Percentiles rank a stretch among this genome's conserved stretches.
These are phyloP conservation scores for Aspergillus costaricaensis DNA, from an alignment of 2,329 filamentous ascomycete genomes.

Conservation along the genomic window DNA sequence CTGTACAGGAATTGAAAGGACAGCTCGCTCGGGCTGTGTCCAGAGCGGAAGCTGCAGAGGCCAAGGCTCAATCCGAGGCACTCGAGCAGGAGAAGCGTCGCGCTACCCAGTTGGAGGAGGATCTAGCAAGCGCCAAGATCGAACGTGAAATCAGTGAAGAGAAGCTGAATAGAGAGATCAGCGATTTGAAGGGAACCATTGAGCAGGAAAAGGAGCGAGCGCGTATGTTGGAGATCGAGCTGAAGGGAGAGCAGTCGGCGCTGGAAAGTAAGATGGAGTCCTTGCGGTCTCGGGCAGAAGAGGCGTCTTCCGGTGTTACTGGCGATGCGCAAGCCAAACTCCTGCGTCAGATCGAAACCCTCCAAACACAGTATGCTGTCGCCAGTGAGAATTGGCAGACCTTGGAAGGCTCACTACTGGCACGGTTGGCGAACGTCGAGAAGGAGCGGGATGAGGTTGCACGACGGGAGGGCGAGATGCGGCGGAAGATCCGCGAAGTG, in stretches of 20 bases:
- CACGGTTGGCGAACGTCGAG: slow-evolving; percentile 75
- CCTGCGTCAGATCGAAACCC: slow-evolving; percentile 87
- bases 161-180: slow-evolving; percentile 67
- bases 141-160: slow-evolving; percentile 77
- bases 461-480: slow-evolving; percentile 80
- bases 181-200: slow-evolving; percentile 71
- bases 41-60: slow-evolving; percentile 66
- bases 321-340: slow-evolving; percentile 87
- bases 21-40: slow-evolving; percentile 70
- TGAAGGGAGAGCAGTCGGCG: slow-evolving; percentile 73
- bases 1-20: slow-evolving; percentile 67
- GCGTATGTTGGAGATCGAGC: slow-evolving; percentile 69
- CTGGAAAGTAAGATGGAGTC: slow-evolving; percentile 89
- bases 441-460: slow-evolving; percentile 87
- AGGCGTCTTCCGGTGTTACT: slow-evolving; percentile 77
- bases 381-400: slow-evolving; percentile 98
- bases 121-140: slow-evolving; percentile 65
- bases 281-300: slow-evolving; percentile 81
- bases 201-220: slow-evolving; percentile 71
- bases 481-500: slow-evolving; percentile 84
- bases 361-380: slow-evolving; percentile 92
- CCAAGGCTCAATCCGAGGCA: slow-evolving; percentile 66
- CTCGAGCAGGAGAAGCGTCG: slow-evolving; percentile 65
- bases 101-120: slow-evolving; percentile 60
- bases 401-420: slow-evolving; percentile 82